Percentiles rank a stretch among this genome's conserved stretches.
These are phyloP conservation scores for Arctium lappa DNA, from an alignment of 129 eudicot genomes.

Conservation along the genomic window DNA sequence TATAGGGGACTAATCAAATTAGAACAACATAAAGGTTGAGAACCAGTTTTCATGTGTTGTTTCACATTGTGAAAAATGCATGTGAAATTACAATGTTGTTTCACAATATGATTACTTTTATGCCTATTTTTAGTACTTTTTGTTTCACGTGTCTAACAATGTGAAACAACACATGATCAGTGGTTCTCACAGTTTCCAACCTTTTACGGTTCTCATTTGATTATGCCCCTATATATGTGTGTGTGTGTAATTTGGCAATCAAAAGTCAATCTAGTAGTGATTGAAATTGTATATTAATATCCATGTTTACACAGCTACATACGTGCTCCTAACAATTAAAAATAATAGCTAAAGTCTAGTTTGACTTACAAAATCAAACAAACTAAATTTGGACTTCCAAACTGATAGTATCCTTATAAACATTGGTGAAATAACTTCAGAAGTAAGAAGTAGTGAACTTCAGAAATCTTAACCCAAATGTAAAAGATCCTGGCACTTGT, in stretches of 20 bases:
- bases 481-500: background rate
- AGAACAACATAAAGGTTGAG: background rate
- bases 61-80: background rate
- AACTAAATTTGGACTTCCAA: background rate
- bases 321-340: background rate
- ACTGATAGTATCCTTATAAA: background rate
- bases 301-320: background rate
- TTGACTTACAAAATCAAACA: background rate
- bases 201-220: background rate
- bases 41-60: background rate
- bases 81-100: background rate
- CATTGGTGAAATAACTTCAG: background rate
- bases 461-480: background rate
- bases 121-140: background rate
- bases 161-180: background rate
- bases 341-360: background rate
- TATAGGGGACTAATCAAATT: background rate
- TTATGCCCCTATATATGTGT: background rate
- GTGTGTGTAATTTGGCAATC: background rate
- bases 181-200: background rate
- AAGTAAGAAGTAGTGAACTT: background rate
- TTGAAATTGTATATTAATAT: too few relatives aligned
- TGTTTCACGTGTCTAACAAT: background rate
- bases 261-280: background rate
- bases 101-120: background rate